These are phyloP conservation scores for Alloteropsis angusta DNA, from an alignment of 202 grass and related monocot species.

Conservation along the genomic window DNA sequence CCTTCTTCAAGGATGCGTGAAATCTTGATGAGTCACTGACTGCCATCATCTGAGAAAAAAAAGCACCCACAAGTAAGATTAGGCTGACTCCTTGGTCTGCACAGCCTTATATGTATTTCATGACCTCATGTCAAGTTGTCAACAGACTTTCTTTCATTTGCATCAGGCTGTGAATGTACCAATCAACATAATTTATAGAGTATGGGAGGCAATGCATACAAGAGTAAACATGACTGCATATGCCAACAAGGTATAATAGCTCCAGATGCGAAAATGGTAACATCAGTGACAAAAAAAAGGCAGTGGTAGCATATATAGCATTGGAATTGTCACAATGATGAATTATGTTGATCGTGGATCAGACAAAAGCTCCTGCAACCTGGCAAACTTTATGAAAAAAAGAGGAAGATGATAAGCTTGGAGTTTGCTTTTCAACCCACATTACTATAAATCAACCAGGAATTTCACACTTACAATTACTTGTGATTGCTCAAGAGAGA, in stretches of 20 bases:
- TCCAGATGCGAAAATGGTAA: neutral
- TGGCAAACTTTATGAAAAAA: conserved; percentile 39
- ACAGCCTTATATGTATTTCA: neutral
- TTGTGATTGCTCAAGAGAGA: conserved; percentile 38
- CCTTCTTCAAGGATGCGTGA: conserved; percentile 40
- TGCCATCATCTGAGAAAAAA: conserved; percentile 38
- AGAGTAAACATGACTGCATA: neutral
- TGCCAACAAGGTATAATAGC: neutral
- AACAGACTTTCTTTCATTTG: neutral
- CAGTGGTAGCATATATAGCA: conserved; percentile 24
- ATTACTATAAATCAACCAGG: neutral
- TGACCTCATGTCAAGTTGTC: neutral
- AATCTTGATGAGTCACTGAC: conserved; percentile 44
- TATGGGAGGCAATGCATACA: neutral
- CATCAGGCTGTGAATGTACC: neutral
- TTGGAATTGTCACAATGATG: conserved; percentile 66
- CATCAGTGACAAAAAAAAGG: neutral
- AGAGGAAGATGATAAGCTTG: conserved; percentile 18
- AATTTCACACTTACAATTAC: conserved; percentile 34
- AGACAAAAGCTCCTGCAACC: conserved; percentile 51
- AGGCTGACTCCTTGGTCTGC: neutral
- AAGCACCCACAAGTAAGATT: neutral
- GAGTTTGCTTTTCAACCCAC: neutral
- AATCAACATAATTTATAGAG: neutral
- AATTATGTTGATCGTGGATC: conserved; percentile 60